Percentiles rank a stretch among this genome's conserved stretches.
Evolutionary conservation across 2,329 filamentous ascomycete species (phyloP).

Genomic region (Aureobasidium sp.): DNA sequence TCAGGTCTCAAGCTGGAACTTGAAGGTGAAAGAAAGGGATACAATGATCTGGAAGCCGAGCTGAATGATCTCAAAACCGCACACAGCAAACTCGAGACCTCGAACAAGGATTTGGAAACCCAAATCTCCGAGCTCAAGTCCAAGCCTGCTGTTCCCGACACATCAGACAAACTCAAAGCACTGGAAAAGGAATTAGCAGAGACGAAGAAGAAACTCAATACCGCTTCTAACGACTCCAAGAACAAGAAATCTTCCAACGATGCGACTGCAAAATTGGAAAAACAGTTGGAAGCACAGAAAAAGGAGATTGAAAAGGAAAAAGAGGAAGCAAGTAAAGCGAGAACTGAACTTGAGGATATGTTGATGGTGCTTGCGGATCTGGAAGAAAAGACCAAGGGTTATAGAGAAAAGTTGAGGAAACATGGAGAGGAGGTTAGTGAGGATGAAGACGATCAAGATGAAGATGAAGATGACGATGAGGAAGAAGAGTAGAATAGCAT

Average conservation of each 20-base stretch:
- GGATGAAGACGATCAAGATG: slow-evolving; percentile 24
- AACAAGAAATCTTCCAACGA: neutral
- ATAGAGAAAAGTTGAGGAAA: slow-evolving; percentile 22
- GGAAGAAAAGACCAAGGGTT: slow-evolving; percentile 35
- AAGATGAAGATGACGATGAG: slow-evolving; percentile 24
- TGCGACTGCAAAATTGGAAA: slow-evolving; percentile 11
- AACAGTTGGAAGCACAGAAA: slow-evolving; percentile 20
- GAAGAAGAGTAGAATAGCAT: too few species aligned
- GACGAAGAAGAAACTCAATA: slow-evolving; percentile 4
- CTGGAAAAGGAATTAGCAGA: neutral
- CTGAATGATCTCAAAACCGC: slow-evolving; percentile 15
- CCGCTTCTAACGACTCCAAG: neutral
- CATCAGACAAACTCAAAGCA: slow-evolving; percentile 5
- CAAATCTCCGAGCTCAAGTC: neutral
- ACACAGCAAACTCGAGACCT: slow-evolving; percentile 14
- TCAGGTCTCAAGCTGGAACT: slow-evolving; percentile 19
- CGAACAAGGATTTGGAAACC: slow-evolving; percentile 13
- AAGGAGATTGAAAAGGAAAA: slow-evolving; percentile 35
- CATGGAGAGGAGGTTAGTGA: slow-evolving; percentile 27
- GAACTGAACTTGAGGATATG: slow-evolving; percentile 42
- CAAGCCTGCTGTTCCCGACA: neutral
- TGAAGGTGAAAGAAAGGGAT: slow-evolving; percentile 18
- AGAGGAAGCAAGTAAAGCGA: slow-evolving; percentile 28
- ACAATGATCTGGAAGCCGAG: slow-evolving; percentile 17
- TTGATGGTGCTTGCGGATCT: slow-evolving; percentile 43